These are phyloP conservation scores for Tetrapyrgos nigripes DNA, from an alignment of 1,284 basidiomycete species.

Conservation along the genomic window DNA sequence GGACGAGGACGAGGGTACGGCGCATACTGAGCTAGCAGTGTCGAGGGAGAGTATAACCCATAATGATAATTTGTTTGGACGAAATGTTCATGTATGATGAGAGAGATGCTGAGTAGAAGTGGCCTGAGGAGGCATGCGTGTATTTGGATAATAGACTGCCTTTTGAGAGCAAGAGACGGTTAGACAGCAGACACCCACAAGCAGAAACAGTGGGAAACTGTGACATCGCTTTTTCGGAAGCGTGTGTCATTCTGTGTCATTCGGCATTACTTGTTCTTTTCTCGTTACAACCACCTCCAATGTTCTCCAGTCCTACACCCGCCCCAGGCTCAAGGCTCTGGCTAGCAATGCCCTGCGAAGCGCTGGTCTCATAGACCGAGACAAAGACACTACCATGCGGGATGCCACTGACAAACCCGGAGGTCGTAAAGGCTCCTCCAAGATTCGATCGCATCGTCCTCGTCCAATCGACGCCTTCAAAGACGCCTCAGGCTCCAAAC, in stretches of 20 bases:
- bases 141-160: too few species aligned
- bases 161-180: too few species aligned
- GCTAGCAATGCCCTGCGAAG: conserved; percentile 65
- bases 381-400: conserved; percentile 74
- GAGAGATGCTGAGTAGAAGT: too few species aligned
- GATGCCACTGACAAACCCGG: conserved; percentile 70
- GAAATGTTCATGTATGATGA: too few species aligned
- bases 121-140: too few species aligned
- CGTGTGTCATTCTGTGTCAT: too few species aligned
- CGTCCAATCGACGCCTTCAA: conserved; percentile 65
- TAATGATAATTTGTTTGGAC: too few species aligned
- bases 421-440: conserved; percentile 68
- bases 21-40: too few species aligned
- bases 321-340: conserved; percentile 61
- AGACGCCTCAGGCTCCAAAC: conserved; percentile 50
- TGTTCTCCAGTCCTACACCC: conserved; percentile 61
- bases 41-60: too few species aligned
- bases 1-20: too few species aligned
- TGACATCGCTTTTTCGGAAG: conserved; percentile 11
- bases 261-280: not conserved
- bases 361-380: conserved; percentile 76
- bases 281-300: conserved; percentile 6
- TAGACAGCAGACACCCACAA: too few species aligned
- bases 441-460: conserved; percentile 63
- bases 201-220: too few species aligned